phyloP scores from a whole-genome alignment of 164 flowering plant genomes.

The Sextonia rubra region DNA sequence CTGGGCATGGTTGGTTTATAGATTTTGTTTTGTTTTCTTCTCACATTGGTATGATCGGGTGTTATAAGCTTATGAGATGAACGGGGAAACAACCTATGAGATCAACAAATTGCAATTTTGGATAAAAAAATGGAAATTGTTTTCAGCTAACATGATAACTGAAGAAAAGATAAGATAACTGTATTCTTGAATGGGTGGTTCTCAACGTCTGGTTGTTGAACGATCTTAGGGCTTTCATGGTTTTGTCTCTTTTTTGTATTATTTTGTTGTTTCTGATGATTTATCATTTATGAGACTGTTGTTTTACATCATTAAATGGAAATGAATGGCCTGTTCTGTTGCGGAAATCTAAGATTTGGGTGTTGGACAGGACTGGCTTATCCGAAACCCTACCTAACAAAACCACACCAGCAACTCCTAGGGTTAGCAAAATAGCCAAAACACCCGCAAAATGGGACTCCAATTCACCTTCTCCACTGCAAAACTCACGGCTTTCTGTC shows the following conservation, averaged over 20 bases:
- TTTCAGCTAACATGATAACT: too few species aligned
- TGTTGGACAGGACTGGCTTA: conserved; percentile 53
- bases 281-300: too few species aligned
- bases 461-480: conserved; percentile 59
- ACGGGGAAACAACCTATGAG: too few species aligned
- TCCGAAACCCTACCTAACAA: conserved; percentile 58
- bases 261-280: too few species aligned
- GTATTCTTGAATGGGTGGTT: too few species aligned
- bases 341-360: conserved; percentile 12
- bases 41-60: not conserved
- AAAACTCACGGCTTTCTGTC: conserved; percentile 48
- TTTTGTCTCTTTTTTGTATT: not conserved
- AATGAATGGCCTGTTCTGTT: not conserved
- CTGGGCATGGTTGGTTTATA: not conserved
- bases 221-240: not conserved
- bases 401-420: conserved; percentile 66
- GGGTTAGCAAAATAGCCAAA: conserved; percentile 43
- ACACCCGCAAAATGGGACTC: conserved; percentile 51
- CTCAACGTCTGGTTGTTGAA: not conserved
- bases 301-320: too few species aligned
- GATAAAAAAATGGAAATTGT: too few species aligned
- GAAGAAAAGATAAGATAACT: too few species aligned
- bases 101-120: too few species aligned
- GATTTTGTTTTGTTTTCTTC: not conserved
- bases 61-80: too few species aligned